phyloP scores from a whole-genome alignment of 176 grass and related monocot species.

The Oryza longistaminata region DNA sequence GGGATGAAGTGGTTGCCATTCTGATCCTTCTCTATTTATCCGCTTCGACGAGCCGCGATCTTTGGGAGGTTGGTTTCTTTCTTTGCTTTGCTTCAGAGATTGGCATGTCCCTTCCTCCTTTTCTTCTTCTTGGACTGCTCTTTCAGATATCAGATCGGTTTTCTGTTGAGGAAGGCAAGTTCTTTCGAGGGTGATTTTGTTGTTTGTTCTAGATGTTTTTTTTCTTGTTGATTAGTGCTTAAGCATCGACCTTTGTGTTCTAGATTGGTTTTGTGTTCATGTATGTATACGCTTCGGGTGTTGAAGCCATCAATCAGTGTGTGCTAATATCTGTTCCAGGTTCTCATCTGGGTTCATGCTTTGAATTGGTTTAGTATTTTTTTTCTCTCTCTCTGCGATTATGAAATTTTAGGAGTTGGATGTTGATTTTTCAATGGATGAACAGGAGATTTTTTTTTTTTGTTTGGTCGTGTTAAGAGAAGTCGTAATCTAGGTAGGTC shows the following conservation, averaged over 20 bases:
- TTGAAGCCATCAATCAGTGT: neutral
- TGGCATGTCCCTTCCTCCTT: neutral
- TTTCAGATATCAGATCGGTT: neutral
- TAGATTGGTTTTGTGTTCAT: constrained; percentile 5
- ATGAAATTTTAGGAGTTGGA: neutral
- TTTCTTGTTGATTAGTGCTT: too few relatives aligned
- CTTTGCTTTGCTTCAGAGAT: neutral
- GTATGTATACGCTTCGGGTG: neutral
- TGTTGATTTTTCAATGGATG: neutral
- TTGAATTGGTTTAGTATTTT: neutral
- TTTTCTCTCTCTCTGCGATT: too few relatives aligned
- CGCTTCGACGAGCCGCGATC: neutral
- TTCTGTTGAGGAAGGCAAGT: neutral
- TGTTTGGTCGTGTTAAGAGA: neutral
- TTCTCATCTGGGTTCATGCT: neutral
- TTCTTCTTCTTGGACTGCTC: neutral
- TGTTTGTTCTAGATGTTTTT: neutral
- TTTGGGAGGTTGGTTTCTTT: constrained; percentile 22
- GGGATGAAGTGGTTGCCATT: neutral
- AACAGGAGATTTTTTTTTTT: neutral
- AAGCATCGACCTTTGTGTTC: neutral
- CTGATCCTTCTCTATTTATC: constrained; percentile 4
- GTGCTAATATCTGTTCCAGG: constrained; percentile 16
- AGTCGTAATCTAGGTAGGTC: constrained; percentile 7
- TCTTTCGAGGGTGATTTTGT: neutral